A percentile compares a stretch with the other conserved stretches of the same genome.
These are phyloP conservation scores for Pestalotiopsis sp. DNA, from an alignment of 2,329 filamentous ascomycete genomes.

Conservation along the genomic window DNA sequence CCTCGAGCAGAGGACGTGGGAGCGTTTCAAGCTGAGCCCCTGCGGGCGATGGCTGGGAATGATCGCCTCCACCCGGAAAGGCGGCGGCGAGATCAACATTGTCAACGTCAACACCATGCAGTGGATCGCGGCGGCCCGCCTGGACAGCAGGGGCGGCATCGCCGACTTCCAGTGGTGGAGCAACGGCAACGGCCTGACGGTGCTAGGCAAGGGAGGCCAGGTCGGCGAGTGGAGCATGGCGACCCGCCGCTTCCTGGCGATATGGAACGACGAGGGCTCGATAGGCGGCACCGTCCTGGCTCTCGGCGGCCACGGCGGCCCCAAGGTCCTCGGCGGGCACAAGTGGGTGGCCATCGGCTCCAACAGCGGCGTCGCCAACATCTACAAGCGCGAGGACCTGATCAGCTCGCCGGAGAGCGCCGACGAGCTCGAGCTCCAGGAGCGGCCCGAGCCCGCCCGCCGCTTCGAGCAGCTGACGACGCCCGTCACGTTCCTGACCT, in stretches of 20 bases:
- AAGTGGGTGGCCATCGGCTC: conserved; percentile 89
- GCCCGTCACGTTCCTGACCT: conserved; percentile 75
- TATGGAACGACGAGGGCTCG: conserved; percentile 90
- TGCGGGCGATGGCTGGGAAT: conserved; percentile 86
- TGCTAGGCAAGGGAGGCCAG: conserved; percentile 85
- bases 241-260: conserved; percentile 69
- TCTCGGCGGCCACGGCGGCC: conserved; percentile 71
- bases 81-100: conserved; percentile 86
- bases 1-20: conserved; percentile 87
- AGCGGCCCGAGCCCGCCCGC: conserved; percentile 71
- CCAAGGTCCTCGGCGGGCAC: conserved; percentile 70
- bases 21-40: conserved; percentile 84
- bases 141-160: conserved; percentile 82
- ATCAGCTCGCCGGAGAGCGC: conserved; percentile 38
- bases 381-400: conserved; percentile 82
- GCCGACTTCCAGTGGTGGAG: conserved; percentile 95
- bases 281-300: conserved; percentile 82
- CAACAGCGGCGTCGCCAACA: conserved; percentile 84
- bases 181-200: conserved; percentile 77
- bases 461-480: conserved; percentile 87
- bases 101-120: conserved; percentile 80
- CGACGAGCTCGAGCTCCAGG: conserved; percentile 57
- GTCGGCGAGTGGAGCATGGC: conserved; percentile 85
- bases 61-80: conserved; percentile 77
- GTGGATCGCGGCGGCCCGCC: conserved; percentile 81